Base-by-base conservation (phyloP, 805 yeast species). In the Ascoidea rubescens region DNA sequence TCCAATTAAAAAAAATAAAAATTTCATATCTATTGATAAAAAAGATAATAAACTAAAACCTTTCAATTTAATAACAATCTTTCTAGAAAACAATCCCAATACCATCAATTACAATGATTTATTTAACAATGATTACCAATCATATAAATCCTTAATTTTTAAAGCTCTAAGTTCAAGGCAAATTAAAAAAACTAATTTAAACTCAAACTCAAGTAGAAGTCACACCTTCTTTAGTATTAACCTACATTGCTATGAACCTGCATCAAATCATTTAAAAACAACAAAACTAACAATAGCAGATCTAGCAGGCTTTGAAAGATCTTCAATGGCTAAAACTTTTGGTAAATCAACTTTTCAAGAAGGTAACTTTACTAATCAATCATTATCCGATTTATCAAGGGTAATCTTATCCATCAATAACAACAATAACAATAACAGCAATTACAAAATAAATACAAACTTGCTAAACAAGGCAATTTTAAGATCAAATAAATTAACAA, bases 291-390 rank as follows among this genome's bases (percentile, higher is more conserved):
- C 76, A 0, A 60, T 78, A 46, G 76, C 75, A 0, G 82, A 78
- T 56, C 58, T 78, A 17, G 79, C 81, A 1, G 80, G 81, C 1
- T 67, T 77, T 6, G 81, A 78, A 60, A 66, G 80, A 57, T 66
- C 74, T 7, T 74, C 72, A 53, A 55, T 64, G 10, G 72, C 80
- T 1, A 67, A 67, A 51, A 72, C 78, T 0, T 12, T 31, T 12
- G 63, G 64, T 7, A 79, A 79, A 4, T 59, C 64, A n/a, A 67
- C 71, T 28, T 63, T 74, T 48, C 67, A 63, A 48, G 81, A 77
- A 55, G 74, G 77, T 16, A 69, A 74, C 50, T 68, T 71, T 50
- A 74, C 77, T 17, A 77, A 77, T 57, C 69, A 69, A 46, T 72
- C 78, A 7, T 62, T 76, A 50, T 71, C 77, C 54, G 74, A 75